phyloP scores from a whole-genome alignment of 768 basidiomycete genomes.

The Pluteus cervinus region DNA sequence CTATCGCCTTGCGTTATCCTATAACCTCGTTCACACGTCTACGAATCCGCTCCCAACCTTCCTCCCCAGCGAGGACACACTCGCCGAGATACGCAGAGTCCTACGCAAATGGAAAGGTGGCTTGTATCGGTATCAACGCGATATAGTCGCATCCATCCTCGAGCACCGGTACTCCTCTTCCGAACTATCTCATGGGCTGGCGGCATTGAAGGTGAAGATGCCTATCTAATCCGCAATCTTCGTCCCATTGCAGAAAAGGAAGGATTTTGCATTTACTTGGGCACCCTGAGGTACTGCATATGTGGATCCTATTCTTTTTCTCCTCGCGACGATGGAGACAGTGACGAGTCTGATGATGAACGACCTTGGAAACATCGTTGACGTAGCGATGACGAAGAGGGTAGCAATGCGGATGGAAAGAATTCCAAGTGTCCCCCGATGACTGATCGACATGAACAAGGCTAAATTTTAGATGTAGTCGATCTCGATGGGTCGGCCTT shows the following conservation, averaged over 20 bases:
- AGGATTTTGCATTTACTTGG: slow-evolving; percentile 31
- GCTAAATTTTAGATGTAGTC: too few relatives aligned
- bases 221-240: slow-evolving; percentile 24
- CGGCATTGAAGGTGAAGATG: slow-evolving; percentile 34
- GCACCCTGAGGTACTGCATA: slow-evolving; percentile 22
- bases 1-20: slow-evolving; percentile 44
- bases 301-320: too few relatives aligned
- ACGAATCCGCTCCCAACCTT: slow-evolving; percentile 20
- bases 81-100: slow-evolving; percentile 20
- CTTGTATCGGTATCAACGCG: neutral
- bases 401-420: too few relatives aligned
- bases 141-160: slow-evolving; percentile 17
- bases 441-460: too few relatives aligned
- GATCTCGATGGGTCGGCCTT: too few relatives aligned
- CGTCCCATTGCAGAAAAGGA: slow-evolving; percentile 24
- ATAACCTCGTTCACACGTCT: slow-evolving; percentile 39
- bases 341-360: too few relatives aligned
- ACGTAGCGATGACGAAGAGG: too few relatives aligned
- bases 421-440: too few relatives aligned
- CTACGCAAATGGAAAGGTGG: slow-evolving; percentile 30
- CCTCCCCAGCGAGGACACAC: slow-evolving; percentile 19
- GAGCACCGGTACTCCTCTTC: slow-evolving; percentile 19
- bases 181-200: slow-evolving; percentile 15
- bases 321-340: too few relatives aligned
- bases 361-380: too few relatives aligned